Evolutionary conservation across 805 yeast genomes (phyloP).

Genomic region (Pichia nanzhaoensis): DNA sequence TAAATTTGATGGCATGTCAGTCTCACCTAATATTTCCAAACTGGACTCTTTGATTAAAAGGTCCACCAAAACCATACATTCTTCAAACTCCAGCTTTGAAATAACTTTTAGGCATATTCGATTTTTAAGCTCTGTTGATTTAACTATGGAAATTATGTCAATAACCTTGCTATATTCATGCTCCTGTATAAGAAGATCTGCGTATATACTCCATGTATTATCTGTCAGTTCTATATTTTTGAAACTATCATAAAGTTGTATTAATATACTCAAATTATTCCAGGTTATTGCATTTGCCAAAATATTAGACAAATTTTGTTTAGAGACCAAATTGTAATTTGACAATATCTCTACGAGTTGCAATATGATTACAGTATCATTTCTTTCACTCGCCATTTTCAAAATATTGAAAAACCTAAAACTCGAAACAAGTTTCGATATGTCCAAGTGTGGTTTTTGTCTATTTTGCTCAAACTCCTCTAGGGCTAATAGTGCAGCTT

Average conservation of each 20-base stretch:
- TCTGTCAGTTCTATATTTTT: not conserved
- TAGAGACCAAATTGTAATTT: not conserved
- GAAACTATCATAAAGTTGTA: not conserved
- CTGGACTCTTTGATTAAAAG: not conserved
- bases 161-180: slow-evolving; percentile 11
- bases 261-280: not conserved
- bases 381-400: slow-evolving; percentile 16
- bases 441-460: not conserved
- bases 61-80: slow-evolving; percentile 5
- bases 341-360: slow-evolving; percentile 9
- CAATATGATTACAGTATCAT: slow-evolving; percentile 18
- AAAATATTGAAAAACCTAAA: slow-evolving; percentile 15
- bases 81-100: slow-evolving; percentile 7
- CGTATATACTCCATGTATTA: slow-evolving; percentile 2
- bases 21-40: not conserved
- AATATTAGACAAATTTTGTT: slow-evolving; percentile 13
- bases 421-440: not conserved
- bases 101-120: slow-evolving; percentile 10
- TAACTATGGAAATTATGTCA: slow-evolving; percentile 10
- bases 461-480: slow-evolving; percentile 5
- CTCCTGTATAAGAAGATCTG: slow-evolving; percentile 8
- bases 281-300: slow-evolving; percentile 12
- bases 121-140: slow-evolving; percentile 3
- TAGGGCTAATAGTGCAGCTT: slow-evolving; percentile 15
- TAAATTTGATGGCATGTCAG: slow-evolving; percentile 11